A percentile compares a stretch with the other conserved stretches of the same genome.
Evolutionary conservation across 176 grass and related monocot species (phyloP).

Genomic region (Carex parvula): DNA sequence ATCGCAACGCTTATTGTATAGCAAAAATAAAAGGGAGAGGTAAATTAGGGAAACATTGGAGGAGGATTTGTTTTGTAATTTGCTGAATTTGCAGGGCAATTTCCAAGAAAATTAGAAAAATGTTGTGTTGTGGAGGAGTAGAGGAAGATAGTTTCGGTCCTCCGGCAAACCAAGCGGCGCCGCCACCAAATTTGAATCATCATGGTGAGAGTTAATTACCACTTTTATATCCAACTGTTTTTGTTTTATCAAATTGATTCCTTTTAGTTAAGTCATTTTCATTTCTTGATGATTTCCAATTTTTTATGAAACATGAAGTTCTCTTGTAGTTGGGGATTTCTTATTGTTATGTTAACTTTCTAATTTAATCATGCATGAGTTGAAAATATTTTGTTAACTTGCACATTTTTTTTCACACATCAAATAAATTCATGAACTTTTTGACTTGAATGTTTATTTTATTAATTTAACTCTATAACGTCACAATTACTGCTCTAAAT

Average conservation of each 20-base stretch:
- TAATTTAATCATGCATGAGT: background rate
- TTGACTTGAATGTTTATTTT: background rate
- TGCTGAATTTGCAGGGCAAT: slow-evolving; percentile 8
- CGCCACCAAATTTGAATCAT: slow-evolving; percentile 60
- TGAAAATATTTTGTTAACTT: background rate
- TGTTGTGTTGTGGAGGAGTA: slow-evolving; percentile 80
- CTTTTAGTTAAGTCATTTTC: background rate
- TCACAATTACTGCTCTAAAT: background rate
- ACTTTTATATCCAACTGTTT: background rate
- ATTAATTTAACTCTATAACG: background rate
- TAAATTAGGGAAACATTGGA: background rate
- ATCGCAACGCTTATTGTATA: background rate
- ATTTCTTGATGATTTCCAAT: background rate
- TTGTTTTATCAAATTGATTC: background rate
- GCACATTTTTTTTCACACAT: background rate
- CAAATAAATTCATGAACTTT: background rate
- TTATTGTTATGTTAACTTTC: background rate
- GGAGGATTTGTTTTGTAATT: slow-evolving; percentile 7
- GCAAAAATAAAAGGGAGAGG: background rate
- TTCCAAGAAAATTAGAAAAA: slow-evolving; percentile 19
- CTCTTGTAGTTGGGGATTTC: background rate
- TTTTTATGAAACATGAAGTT: background rate
- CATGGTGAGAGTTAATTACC: slow-evolving; percentile 35
- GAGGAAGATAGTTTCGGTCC: slow-evolving; percentile 86
- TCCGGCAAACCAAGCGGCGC: slow-evolving; percentile 61